phyloP scores from a whole-genome alignment of 768 basidiomycete genomes.

The Galerina marginata region DNA sequence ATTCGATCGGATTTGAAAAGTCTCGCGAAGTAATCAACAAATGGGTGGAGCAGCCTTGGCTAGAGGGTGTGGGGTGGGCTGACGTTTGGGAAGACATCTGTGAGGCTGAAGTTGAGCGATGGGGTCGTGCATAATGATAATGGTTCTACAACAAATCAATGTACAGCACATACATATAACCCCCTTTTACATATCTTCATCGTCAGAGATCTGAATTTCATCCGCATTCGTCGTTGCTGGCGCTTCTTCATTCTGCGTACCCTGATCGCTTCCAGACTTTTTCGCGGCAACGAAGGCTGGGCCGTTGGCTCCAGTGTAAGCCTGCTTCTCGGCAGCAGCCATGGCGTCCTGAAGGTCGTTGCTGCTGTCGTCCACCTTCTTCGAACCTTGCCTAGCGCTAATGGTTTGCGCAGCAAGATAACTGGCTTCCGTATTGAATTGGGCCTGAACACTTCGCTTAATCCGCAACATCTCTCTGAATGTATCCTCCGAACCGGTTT shows the following conservation, averaged over 20 bases:
- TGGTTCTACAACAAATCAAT: slow-evolving; percentile 22
- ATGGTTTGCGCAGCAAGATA: slow-evolving; percentile 92
- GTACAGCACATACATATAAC: slow-evolving; percentile 5
- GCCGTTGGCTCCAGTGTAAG: slow-evolving; percentile 53
- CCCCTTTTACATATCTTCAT: slow-evolving; percentile 61
- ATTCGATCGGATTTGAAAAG: slow-evolving; percentile 72
- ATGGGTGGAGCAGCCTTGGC: slow-evolving; percentile 74
- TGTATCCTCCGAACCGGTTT: slow-evolving; percentile 98
- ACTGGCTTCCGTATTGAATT: slow-evolving; percentile 96
- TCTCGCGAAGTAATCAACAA: slow-evolving; percentile 64
- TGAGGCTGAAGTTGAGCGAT: slow-evolving; percentile 74
- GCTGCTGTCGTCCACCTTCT: slow-evolving; percentile 48
- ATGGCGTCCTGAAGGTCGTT: slow-evolving; percentile 73
- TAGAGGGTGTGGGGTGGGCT: slow-evolving; percentile 74
- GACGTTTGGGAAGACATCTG: slow-evolving; percentile 81
- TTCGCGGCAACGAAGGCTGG: slow-evolving; percentile 83
- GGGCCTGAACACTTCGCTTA: slow-evolving; percentile 97
- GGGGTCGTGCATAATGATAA: slow-evolving; percentile 39
- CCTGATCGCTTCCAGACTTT: slow-evolving; percentile 46
- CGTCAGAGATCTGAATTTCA: slow-evolving; percentile 89
- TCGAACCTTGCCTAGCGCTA: slow-evolving; percentile 65
- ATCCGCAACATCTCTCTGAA: slow-evolving; percentile 96
- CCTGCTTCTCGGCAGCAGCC: slow-evolving; percentile 81
- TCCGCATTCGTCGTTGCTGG: slow-evolving; percentile 62
- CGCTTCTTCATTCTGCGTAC: slow-evolving; percentile 32